phyloP scores from a whole-genome alignment of 441 rosid species.

The Gossypium trilobum region DNA sequence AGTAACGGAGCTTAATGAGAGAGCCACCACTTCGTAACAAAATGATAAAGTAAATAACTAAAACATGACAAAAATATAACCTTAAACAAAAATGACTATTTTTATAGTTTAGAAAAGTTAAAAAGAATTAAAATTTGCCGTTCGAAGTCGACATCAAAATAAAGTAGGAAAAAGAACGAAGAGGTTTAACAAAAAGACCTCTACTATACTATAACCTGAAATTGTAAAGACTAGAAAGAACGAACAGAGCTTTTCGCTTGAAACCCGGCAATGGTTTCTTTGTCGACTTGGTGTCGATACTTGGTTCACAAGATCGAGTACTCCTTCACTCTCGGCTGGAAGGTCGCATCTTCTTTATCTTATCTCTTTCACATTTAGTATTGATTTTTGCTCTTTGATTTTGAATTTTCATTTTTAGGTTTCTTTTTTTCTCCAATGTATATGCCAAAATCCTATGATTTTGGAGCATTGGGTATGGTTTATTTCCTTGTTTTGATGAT shows the following conservation, averaged over 20 bases:
- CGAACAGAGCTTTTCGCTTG: background rate
- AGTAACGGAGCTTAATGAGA: no score
- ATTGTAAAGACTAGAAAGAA: background rate
- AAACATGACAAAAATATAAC: accelerated
- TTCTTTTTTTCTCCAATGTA: background rate
- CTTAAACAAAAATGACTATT: no score
- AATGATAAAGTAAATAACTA: accelerated
- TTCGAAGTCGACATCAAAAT: no score
- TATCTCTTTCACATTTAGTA: background rate
- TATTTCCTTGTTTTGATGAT: background rate
- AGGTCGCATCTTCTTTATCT: constrained; percentile 33
- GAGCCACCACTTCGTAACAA: no score
- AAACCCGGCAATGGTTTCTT: constrained; percentile 49
- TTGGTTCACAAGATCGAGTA: constrained; percentile 55
- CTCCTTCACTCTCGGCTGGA: constrained; percentile 47
- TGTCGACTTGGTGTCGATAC: constrained; percentile 71
- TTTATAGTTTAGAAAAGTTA: no score
- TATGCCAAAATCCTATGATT: background rate
- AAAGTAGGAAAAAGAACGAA: background rate
- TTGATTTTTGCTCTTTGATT: background rate
- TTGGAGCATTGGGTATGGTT: background rate
- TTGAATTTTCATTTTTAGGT: background rate
- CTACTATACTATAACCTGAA: background rate
- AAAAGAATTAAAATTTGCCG: no score
- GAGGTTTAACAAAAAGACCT: background rate